Evolutionary conservation across 768 basidiomycete genomes (phyloP), one percentile per base, ranked within the genome.

Genomic region (Tricholoma flavovirens): DNA sequence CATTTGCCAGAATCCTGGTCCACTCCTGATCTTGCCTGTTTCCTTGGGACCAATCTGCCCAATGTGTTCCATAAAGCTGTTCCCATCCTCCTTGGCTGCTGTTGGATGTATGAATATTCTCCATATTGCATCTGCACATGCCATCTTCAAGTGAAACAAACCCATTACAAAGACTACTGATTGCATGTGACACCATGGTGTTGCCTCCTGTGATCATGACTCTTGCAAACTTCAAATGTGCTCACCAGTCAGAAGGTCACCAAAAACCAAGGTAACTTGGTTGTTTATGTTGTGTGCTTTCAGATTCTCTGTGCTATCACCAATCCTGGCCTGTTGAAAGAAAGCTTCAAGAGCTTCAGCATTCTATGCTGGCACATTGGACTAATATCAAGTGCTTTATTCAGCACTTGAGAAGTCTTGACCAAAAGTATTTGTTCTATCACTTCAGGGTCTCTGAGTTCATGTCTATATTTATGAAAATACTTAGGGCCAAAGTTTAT

Each of bases 1-100:
- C 65, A 73, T 75, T 3, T 61, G 42, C 0, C 66, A 61, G 56
- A 76, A 76, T 2, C 67, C 68, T 1, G 73, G 75, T 21, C 72
- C 70, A 1, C 60, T 38, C 10, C 42, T 59, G 48, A 71, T 67
- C 36, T 68, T 73, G 26, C 61, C 65, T 1, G 64, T 73, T 57
- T 75, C 69, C 21, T 66, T 64, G 3, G 70, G 73, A 0, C 64
- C 64, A 2, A 73, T 49, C 49, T 49, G 29, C 7, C 29, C 49
- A 49, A 66, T 33, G 26, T 66, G 59, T 15, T 59, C 29, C 46
- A 67, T 56, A 0, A 69, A 35, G 36, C 62, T 40, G 33, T 53
- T 66, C 1, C 11, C 7, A 45, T 67, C 65, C 30, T 58, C 51
- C 14, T 56, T 50, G 0, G 54, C 57, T 0, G 51, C 24, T 19